phyloP scores from a whole-genome alignment of 108 stramenopile genomes.

The Schizochytrium sp. region DNA sequence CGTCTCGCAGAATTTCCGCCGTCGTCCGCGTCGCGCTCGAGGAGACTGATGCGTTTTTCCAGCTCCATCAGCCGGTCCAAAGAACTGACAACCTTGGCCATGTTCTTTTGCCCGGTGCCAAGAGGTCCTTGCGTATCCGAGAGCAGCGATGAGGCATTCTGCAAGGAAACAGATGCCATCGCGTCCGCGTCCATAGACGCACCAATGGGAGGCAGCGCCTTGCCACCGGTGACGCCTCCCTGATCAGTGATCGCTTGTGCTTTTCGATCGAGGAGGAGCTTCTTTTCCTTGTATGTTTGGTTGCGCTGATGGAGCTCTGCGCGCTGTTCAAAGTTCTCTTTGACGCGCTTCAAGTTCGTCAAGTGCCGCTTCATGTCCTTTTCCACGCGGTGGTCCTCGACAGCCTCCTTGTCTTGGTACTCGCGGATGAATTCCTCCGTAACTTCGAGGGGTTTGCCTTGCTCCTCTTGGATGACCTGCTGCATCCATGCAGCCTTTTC shows the following conservation, averaged over 20 bases:
- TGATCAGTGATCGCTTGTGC: background rate
- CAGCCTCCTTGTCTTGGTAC: conserved; percentile 29
- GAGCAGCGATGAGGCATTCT: background rate
- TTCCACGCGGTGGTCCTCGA: conserved; percentile 31
- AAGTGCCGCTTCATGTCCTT: conserved; percentile 42
- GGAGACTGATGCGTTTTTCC: conserved; percentile 39
- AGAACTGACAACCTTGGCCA: conserved; percentile 31
- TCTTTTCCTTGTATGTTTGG: conserved; percentile 28
- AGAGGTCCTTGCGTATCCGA: background rate
- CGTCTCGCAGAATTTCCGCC: background rate
- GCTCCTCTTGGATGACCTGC: conserved; percentile 49
- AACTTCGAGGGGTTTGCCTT: conserved; percentile 44
- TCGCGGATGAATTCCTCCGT: conserved; percentile 31
- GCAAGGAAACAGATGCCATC: background rate
- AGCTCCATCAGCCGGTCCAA: conserved; percentile 49
- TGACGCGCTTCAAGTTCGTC: conserved; percentile 27
- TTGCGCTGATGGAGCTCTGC: background rate
- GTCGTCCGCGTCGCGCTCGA: conserved; percentile 25
- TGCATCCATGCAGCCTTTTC: conserved; percentile 47
- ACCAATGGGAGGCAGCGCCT: background rate
- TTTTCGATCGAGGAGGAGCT: background rate
- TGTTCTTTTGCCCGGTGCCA: background rate
- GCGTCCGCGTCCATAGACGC: background rate
- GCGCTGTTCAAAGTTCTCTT: conserved; percentile 18
- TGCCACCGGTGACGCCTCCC: background rate